Conservation (phyloP, 2,329 filamentous ascomycete genomes). For the Metarhizium guizhouense region DNA sequence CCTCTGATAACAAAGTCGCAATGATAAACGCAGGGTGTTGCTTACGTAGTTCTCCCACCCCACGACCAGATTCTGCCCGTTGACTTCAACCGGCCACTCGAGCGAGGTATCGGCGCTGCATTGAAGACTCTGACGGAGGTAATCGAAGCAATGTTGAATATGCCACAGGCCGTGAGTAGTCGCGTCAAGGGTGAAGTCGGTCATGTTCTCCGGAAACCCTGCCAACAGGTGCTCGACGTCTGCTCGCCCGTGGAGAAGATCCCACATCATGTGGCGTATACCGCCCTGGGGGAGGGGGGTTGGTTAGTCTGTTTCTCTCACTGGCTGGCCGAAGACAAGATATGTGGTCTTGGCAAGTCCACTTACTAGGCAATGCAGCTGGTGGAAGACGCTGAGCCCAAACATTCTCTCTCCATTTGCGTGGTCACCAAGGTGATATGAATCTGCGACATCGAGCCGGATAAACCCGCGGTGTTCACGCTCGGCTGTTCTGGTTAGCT, state of each 20-base stretch:
- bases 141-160: slow-evolving; percentile 4
- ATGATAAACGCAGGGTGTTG: too few relatives aligned
- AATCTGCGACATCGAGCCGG: too few relatives aligned
- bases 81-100: too few relatives aligned
- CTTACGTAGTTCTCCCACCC: too few relatives aligned
- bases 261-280: background rate
- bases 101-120: slow-evolving; percentile 1
- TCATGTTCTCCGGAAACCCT: background rate
- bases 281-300: background rate
- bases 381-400: background rate
- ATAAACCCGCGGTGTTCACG: too few relatives aligned
- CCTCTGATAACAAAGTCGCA: too few relatives aligned
- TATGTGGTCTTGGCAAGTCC: too few relatives aligned
- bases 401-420: background rate
- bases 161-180: slow-evolving; percentile 3
- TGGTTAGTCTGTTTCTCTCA: too few relatives aligned
- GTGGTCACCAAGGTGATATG: too few relatives aligned
- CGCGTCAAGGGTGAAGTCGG: background rate
- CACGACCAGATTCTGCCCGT: too few relatives aligned
- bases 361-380: slow-evolving; percentile 1
- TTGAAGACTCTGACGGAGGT: slow-evolving; percentile 2
- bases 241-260: background rate
- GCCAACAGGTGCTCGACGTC: background rate
- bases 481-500: too few relatives aligned
- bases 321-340: too few relatives aligned